Conservation (phyloP, 2,329 filamentous ascomycete genomes). For the Cytospora paraplurivora region DNA sequence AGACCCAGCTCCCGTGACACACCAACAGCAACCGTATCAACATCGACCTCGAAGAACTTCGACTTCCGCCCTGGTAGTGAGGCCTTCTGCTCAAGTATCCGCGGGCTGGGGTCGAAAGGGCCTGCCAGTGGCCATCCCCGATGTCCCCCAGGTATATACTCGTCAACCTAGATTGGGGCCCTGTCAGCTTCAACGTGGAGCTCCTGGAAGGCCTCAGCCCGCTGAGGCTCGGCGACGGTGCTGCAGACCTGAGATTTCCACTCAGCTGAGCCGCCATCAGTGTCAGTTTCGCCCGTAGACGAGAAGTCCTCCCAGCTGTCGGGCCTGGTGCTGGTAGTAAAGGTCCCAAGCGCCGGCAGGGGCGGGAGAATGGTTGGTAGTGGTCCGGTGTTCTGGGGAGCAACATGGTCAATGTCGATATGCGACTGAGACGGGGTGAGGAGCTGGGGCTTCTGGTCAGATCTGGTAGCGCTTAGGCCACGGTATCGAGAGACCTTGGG, state of each 20-base stretch:
- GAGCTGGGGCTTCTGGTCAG: background rate
- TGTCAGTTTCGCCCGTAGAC: background rate
- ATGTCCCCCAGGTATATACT: background rate
- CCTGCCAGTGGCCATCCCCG: background rate
- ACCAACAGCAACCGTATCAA: background rate
- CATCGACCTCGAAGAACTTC: background rate
- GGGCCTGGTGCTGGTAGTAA: background rate
- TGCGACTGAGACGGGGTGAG: background rate
- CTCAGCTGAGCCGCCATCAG: background rate
- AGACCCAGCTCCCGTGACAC: background rate
- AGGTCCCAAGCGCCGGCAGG: background rate
- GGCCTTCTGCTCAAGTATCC: background rate
- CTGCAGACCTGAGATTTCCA: background rate
- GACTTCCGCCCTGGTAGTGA: background rate
- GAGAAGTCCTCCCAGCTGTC: background rate
- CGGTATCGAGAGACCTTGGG: conserved; percentile 2
- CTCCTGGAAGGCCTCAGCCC: background rate
- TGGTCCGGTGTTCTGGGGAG: too few species aligned
- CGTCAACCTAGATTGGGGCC: background rate
- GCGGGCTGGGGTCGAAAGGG: background rate
- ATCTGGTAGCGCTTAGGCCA: background rate
- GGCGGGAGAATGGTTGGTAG: background rate
- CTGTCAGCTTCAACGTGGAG: background rate
- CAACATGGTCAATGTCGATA: background rate
- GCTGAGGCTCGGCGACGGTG: background rate